Evolutionary conservation across 108 stramenopile species (phyloP), one percentile per base, ranked within the genome.

Genomic region (Skeletonema potamos): DNA sequence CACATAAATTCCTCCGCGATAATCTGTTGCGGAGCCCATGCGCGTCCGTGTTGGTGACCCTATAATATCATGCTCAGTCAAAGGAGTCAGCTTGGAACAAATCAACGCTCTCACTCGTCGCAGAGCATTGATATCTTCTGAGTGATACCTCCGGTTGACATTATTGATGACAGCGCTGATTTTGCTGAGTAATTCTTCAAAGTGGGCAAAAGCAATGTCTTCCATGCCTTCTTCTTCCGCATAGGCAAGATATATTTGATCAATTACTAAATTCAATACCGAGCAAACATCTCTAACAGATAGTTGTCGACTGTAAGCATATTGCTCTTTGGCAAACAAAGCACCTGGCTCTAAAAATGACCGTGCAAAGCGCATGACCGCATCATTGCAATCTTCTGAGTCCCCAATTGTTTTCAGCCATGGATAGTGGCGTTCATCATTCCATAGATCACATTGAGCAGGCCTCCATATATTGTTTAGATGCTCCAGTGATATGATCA

Each of bases 361-460:
- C 34, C 85, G 72, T 9, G 91, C 87, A 83, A 91, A 95, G 17
- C 76, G 72, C 84, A 90, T 85, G 3, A 95, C 87, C 63, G 77
- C 74, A 26, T 65, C 66, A 65, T 95, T 91, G n/a, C 86, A 83
- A 20, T 79, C 80, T 39, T 77, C 41, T 12, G 80, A 82, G 34
- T 79, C 73, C 7, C 90, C 90, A 39, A 91, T 72, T 6, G 86
- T 82, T 7, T 83, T 76, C 11, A 94, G 62, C 93, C 93, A 94
- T 10, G 87, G 73, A 3, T 88, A 89, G 24, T 81, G 73, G 20
- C 71, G 62, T 51, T 37, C 46, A 76, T 94, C 90, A 67, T 56
- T 82, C 93, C 93, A 92, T 12, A 92, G 80, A 58, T 73, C 63
- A 65, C 89, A 95, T 12, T 73, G 81, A 63, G 74, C 87, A 12